A percentile compares a stretch with the other conserved stretches of the same genome.
Evolutionary conservation across 2,329 filamentous ascomycete species (phyloP).

Genomic region (Monilinia fructigena): DNA sequence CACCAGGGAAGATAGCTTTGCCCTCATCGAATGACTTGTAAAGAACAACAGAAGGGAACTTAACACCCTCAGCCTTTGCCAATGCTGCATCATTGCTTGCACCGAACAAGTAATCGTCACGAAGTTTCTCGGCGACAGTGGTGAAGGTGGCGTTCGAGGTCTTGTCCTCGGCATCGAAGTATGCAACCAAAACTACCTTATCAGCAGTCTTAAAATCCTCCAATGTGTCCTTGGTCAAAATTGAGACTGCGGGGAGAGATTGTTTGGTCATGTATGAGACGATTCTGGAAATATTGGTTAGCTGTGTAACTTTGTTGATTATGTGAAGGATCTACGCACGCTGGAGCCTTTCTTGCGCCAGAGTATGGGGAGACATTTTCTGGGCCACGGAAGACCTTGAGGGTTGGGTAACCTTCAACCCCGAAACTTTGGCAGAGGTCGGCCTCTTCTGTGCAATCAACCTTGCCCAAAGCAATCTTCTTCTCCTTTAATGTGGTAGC

Average conservation of each 20-base stretch:
- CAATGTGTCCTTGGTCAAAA: slow-evolving; percentile 75
- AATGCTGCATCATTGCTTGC: slow-evolving; percentile 78
- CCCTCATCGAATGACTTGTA: slow-evolving; percentile 99
- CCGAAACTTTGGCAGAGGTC: slow-evolving; percentile 88
- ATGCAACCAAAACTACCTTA: slow-evolving; percentile 92
- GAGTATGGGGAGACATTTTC: slow-evolving; percentile 81
- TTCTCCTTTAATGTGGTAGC: slow-evolving; percentile 84
- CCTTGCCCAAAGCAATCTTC: slow-evolving; percentile 79
- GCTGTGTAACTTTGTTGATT: background rate
- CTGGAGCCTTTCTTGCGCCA: slow-evolving; percentile 84
- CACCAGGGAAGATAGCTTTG: slow-evolving; percentile 78
- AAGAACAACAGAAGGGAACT: slow-evolving; percentile 81
- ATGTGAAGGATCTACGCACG: slow-evolving; percentile 47
- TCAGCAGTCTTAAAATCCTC: slow-evolving; percentile 98
- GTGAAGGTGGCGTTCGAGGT: slow-evolving; percentile 82
- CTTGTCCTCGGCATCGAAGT: slow-evolving; percentile 78
- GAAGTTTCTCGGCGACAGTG: slow-evolving; percentile 66
- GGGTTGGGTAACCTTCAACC: slow-evolving; percentile 96
- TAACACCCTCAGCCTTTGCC: slow-evolving; percentile 87
- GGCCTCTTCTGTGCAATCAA: slow-evolving; percentile 92
- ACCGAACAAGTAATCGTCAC: slow-evolving; percentile 92
- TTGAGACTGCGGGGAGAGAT: slow-evolving; percentile 86
- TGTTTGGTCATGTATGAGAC: slow-evolving; percentile 97
- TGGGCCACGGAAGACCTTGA: slow-evolving; percentile 95
- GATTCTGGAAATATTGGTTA: slow-evolving; percentile 47